A percentile compares a stretch with the other conserved stretches of the same genome.
phyloP scores from a whole-genome alignment of 352 stramenopile species.

The Halophytophthora polymorphica region DNA sequence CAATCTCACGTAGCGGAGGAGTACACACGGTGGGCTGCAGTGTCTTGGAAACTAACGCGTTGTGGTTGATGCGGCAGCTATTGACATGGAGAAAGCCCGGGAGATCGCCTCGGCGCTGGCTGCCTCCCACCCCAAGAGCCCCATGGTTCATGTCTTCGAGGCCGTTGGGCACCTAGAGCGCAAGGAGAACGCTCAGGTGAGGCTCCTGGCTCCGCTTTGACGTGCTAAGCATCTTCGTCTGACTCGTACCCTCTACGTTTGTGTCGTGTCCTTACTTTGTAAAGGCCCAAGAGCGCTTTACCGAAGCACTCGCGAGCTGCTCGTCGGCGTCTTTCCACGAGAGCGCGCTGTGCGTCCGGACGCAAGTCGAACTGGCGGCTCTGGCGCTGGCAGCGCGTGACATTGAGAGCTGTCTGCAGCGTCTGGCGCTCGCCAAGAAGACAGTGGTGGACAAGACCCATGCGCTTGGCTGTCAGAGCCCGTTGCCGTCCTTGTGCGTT shows the following conservation, averaged over 20 bases:
- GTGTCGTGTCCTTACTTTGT: background rate
- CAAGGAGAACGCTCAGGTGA: slow-evolving; percentile 28
- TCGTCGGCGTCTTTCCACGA: slow-evolving; percentile 70
- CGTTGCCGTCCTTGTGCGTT: slow-evolving; percentile 40
- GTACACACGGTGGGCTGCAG: background rate
- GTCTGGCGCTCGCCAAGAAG: slow-evolving; percentile 38
- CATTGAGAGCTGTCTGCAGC: slow-evolving; percentile 58
- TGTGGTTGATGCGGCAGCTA: slow-evolving; percentile 21
- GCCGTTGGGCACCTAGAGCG: slow-evolving; percentile 22
- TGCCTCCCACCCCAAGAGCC: slow-evolving; percentile 34
- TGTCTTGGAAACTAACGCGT: background rate
- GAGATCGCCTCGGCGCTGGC: slow-evolving; percentile 27
- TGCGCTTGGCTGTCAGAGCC: slow-evolving; percentile 31
- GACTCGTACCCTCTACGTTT: background rate
- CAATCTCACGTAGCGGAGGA: background rate
- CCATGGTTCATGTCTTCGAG: slow-evolving; percentile 50
- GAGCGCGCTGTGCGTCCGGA: slow-evolving; percentile 48
- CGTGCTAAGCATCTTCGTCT: background rate
- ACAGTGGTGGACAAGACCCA: slow-evolving; percentile 44
- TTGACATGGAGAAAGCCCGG: slow-evolving; percentile 23
- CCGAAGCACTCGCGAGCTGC: slow-evolving; percentile 58
- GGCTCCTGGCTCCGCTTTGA: background rate
- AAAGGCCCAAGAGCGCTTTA: slow-evolving; percentile 43
- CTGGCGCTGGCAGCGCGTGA: slow-evolving; percentile 43
- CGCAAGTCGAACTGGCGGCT: slow-evolving; percentile 51